Percentiles rank a stretch among this genome's conserved stretches.
These are phyloP conservation scores for Manihot esculenta DNA, from an alignment of 441 rosid genomes.

Conservation along the genomic window DNA sequence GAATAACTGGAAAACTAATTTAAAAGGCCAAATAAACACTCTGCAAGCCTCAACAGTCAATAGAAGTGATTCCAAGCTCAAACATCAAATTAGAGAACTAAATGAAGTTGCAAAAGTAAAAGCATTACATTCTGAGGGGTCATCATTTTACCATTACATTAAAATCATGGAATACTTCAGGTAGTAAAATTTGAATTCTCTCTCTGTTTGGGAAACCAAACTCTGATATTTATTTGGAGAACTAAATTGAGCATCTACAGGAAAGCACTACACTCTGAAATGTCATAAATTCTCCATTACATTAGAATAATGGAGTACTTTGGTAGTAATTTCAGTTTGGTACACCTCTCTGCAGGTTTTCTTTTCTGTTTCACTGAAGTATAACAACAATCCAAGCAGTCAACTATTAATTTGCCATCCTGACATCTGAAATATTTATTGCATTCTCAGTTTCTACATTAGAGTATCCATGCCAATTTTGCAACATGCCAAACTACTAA, in stretches of 20 bases:
- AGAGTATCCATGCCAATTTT: neutral
- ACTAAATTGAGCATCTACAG: too few relatives aligned
- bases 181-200: too few relatives aligned
- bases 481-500: neutral
- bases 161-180: too few relatives aligned
- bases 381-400: neutral
- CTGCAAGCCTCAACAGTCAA: too few relatives aligned
- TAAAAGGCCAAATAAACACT: too few relatives aligned
- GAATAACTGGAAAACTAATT: too few relatives aligned
- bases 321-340: neutral
- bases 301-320: neutral
- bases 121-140: neutral
- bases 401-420: neutral
- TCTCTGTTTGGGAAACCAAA: too few relatives aligned
- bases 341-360: neutral
- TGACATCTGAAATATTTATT: neutral
- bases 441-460: conserved; percentile 1
- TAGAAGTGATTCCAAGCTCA: too few relatives aligned
- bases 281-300: neutral
- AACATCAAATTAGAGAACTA: too few relatives aligned
- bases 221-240: too few relatives aligned
- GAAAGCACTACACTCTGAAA: neutral
- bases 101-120: neutral
- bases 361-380: neutral
- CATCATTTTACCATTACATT: neutral